Evolutionary conservation across 495 filamentous ascomycete genomes (phyloP), one percentile per base, ranked within the genome.

Genomic region (Platismatia glauca): DNA sequence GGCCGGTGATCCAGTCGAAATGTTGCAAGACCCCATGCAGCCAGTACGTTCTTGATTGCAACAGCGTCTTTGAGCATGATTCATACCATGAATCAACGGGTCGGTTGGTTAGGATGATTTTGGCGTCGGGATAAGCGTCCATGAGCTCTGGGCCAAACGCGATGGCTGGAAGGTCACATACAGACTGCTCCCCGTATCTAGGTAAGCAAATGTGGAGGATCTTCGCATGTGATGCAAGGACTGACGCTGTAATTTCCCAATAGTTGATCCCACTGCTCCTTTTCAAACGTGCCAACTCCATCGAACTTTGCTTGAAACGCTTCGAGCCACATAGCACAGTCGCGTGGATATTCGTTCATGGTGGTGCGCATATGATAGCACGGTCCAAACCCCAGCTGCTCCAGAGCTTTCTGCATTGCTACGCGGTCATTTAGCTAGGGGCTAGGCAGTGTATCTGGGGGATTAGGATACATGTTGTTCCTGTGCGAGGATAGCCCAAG

Each of bases 121-220:
- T 69, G 20, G 59, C 62, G 33, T 65, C 55, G 8, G 67, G 67
- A 38, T 69, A 69, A 18, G 84, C 83, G 55, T 82, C 83, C 38
- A 88, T 86, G 39, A 89, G 74, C 70, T 89, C 85, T 67, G 82
- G 79, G 55, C 81, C 83, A 65, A 88, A 88, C 37, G 82, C 81
- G 57, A 80, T 82, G 48, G 83, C 83, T 13, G 85, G 84, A 79
- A 81, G 82, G 75, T 89, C 85, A 70, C 80, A 85, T 31, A 87
- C 81, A 50, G 84, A 84, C 75, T 78, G 67, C 64, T 61, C 20
- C 3, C 34, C 33, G 20, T 24, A 15, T 18, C 11, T 29, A 3
- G 39, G n/a, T 15, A 34, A 53, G 33, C 44, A 24, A 37, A 55
- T 53, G 81, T 76, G 12, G 38, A 39, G 38, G 38, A 7, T 39